Base-by-base conservation (phyloP, 208 protist species). In the Crithidia acanthocephali region DNA sequence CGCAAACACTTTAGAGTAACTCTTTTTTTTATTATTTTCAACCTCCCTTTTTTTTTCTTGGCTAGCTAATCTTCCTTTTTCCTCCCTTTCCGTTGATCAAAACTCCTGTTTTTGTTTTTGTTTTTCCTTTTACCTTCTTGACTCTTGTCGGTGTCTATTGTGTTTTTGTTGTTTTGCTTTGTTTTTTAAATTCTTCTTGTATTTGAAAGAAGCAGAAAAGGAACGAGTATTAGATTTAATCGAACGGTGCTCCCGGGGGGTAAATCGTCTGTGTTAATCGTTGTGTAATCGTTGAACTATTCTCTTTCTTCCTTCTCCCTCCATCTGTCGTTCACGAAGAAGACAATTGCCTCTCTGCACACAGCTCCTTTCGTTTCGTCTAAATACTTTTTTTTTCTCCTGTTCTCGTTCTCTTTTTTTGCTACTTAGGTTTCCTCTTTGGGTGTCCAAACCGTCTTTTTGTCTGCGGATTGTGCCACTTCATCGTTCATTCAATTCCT, bases 91-190 rank as follows among this genome's bases (percentile, higher is more conserved):
- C 30, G 35, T 11, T 40, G 11, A 11, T 40, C 35, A 40, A 40
- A 40, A 40, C 35, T 40, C 35, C 11, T 40, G 35, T 40, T 40
- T 40, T 40, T 13, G 35, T 40, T 40, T 5, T 40, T 40, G 35
- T 13, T 40, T 11, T 13, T 5, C 8, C 35, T 40, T 40, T 40
- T 5, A 40, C 35, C 35, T 13, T 40, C 35, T 40, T 40, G 35
- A 11, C 35, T 40, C 8, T 40, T 40, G 11, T 40, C 35, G 10
- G 20, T 51, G 16, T 40, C 18, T 37, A 10, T 53, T 5, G 62
- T 50, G 27, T 58, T 58, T 23, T 59, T 60, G 55, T 59, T 61
- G 51, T 71, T 63, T 63, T 56, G 8, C n/a, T 56, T 40, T 68
- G 3, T 52, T 33, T n/a, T 30, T n/a, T n/a, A n/a, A n/a, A n/a